Conservation (phyloP, 768 basidiomycete genomes). For the Lentinula raphanica region DNA sequence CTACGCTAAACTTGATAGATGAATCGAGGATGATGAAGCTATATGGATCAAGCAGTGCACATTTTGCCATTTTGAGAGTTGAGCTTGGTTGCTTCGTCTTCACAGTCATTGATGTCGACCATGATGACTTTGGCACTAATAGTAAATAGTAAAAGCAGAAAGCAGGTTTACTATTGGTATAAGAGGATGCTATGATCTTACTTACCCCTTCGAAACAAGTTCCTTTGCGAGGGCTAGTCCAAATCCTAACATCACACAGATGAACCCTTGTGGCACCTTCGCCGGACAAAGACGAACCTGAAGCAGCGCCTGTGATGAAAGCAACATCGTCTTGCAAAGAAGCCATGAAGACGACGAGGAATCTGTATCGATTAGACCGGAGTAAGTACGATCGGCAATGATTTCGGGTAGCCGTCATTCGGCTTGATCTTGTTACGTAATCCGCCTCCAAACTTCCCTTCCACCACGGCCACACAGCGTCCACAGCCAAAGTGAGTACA, state of each 20-base stretch:
- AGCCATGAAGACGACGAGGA: background rate
- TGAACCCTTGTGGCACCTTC: background rate
- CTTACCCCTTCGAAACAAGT: conserved; percentile 14
- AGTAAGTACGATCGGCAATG: no score
- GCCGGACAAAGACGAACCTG: conserved; percentile 4
- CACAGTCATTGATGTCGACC: conserved; percentile 11
- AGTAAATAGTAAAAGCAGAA: no score
- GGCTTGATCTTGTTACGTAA: no score
- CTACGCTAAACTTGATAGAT: conserved; percentile 6
- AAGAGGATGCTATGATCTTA: background rate
- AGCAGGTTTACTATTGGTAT: no score
- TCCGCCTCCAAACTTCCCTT: no score
- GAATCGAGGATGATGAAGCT: background rate
- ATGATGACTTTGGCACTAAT: conserved; percentile 13
- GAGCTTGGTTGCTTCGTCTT: conserved; percentile 12
- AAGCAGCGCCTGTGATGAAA: conserved; percentile 9
- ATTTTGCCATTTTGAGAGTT: conserved; percentile 14
- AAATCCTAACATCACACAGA: conserved; percentile 9
- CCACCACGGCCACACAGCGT: no score
- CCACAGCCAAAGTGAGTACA: no score
- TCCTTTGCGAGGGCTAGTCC: conserved; percentile 10
- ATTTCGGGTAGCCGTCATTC: no score
- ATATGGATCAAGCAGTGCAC: conserved; percentile 8
- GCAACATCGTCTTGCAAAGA: conserved; percentile 5
- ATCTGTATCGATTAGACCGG: background rate